phyloP scores from a whole-genome alignment of 352 stramenopile species.

The Pythium brachiatum region DNA sequence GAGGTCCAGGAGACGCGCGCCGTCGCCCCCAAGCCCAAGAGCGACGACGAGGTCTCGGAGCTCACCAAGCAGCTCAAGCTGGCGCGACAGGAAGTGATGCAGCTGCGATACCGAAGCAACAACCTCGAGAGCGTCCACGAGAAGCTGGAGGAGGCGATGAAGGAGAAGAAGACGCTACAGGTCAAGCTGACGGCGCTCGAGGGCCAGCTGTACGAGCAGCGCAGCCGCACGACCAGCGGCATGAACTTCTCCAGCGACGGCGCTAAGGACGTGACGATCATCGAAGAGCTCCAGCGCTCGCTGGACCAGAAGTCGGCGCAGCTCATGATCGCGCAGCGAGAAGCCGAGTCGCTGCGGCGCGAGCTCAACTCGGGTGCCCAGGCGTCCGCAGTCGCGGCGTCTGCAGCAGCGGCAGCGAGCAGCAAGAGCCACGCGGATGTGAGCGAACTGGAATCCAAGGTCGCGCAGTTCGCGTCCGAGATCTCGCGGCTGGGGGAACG shows the following conservation, averaged over 20 bases:
- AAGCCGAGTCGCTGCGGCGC: slow-evolving; percentile 43
- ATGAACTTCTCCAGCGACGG: slow-evolving; percentile 39
- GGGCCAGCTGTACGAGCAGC: slow-evolving; percentile 75
- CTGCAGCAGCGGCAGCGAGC: neutral
- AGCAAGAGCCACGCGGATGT: slow-evolving; percentile 25
- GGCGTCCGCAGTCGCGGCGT: neutral
- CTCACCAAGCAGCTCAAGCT: slow-evolving; percentile 76
- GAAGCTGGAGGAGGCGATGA: slow-evolving; percentile 63
- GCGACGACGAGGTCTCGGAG: slow-evolving; percentile 48
- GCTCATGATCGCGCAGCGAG: slow-evolving; percentile 44
- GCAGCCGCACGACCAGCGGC: slow-evolving; percentile 59
- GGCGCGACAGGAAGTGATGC: slow-evolving; percentile 78
- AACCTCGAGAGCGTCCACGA: slow-evolving; percentile 70
- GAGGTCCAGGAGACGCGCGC: slow-evolving; percentile 24
- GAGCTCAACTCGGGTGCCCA: slow-evolving; percentile 17
- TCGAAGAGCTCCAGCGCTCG: slow-evolving; percentile 52
- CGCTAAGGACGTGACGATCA: slow-evolving; percentile 32
- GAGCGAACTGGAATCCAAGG: slow-evolving; percentile 36
- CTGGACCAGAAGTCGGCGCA: slow-evolving; percentile 56
- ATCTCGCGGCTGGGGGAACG: slow-evolving; percentile 42
- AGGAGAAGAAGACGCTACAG: slow-evolving; percentile 75
- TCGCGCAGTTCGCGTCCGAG: slow-evolving; percentile 50
- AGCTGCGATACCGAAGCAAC: slow-evolving; percentile 80
- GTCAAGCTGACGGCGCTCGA: slow-evolving; percentile 79
- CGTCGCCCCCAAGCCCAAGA: slow-evolving; percentile 25